Conservation (phyloP, 169 alveolate genomes). For the Toxoplasma gondii region DNA sequence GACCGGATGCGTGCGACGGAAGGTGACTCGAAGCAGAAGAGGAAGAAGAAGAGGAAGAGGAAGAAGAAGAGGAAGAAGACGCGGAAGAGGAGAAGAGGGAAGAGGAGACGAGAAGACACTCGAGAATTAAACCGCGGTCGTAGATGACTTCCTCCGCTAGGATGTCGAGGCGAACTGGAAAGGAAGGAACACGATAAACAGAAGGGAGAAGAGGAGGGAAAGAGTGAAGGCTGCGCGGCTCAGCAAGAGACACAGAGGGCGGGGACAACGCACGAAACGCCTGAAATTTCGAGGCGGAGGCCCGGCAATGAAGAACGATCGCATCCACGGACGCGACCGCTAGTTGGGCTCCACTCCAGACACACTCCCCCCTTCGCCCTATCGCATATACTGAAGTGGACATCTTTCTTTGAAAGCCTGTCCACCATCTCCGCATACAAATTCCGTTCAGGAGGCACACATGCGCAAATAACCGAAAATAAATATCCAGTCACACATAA, state of each 20-base stretch:
- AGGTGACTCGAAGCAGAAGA: not conserved
- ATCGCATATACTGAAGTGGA: no score
- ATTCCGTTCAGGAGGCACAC: no score
- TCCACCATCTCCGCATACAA: no score
- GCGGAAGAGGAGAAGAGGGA: no score
- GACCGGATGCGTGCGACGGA: not conserved
- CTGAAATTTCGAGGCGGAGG: no score
- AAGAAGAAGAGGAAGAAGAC: no score
- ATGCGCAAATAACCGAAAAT: not conserved
- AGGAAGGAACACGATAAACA: not conserved
- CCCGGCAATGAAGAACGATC: no score
- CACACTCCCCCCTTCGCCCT: not conserved
- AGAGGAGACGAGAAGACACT: not conserved
- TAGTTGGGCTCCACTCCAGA: not conserved
- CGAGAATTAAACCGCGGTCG: not conserved
- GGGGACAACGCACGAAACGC: no score
- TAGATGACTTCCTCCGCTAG: slow-evolving; percentile 16
- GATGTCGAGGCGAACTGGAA: slow-evolving; percentile 11
- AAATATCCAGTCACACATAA: not conserved
- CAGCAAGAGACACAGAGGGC: no score
- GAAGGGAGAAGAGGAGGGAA: not conserved
- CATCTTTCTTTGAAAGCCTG: no score
- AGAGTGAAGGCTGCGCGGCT: not conserved
- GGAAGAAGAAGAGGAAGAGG: not conserved
- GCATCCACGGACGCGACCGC: no score